Evolutionary conservation across 345 rosid species (phyloP).

Genomic region (Lumnitzera littorea): DNA sequence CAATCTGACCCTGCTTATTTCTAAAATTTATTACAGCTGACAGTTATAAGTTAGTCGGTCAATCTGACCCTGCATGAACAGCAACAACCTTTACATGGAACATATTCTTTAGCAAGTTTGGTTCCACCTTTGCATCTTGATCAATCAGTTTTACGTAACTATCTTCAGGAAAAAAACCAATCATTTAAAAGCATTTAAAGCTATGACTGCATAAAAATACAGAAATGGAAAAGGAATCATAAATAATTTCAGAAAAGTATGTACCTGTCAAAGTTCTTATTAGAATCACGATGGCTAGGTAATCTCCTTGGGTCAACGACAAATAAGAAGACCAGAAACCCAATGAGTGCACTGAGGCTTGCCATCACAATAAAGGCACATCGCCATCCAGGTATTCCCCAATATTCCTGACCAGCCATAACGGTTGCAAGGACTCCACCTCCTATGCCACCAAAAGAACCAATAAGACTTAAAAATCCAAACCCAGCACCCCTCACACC

Average conservation of each 20-base stretch:
- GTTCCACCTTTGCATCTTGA: too few relatives aligned
- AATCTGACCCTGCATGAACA: too few relatives aligned
- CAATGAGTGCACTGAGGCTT: conserved; percentile 58
- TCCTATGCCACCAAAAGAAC: conserved; percentile 84
- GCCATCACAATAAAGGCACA: conserved; percentile 93
- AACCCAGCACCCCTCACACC: conserved; percentile 87
- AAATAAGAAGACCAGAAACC: conserved; percentile 67
- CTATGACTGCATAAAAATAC: not conserved
- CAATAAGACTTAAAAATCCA: conserved; percentile 73
- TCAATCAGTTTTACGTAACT: too few relatives aligned
- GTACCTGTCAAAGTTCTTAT: conserved; percentile 26
- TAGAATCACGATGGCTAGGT: conserved; percentile 5
- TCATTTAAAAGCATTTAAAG: too few relatives aligned
- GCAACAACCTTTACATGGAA: too few relatives aligned
- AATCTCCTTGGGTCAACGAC: conserved; percentile 65
- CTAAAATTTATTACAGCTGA: too few relatives aligned
- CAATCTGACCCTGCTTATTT: too few relatives aligned
- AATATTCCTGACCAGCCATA: conserved; percentile 79
- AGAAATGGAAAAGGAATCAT: not conserved
- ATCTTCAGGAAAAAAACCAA: too few relatives aligned
- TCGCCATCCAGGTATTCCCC: conserved; percentile 88
- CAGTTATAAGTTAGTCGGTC: too few relatives aligned
- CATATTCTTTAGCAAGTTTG: too few relatives aligned
- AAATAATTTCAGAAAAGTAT: not conserved
- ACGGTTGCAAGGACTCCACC: conserved; percentile 93